Evolutionary conservation across 1,139 yeast genomes (phyloP).

Genomic region (Nadsonia commutata): DNA sequence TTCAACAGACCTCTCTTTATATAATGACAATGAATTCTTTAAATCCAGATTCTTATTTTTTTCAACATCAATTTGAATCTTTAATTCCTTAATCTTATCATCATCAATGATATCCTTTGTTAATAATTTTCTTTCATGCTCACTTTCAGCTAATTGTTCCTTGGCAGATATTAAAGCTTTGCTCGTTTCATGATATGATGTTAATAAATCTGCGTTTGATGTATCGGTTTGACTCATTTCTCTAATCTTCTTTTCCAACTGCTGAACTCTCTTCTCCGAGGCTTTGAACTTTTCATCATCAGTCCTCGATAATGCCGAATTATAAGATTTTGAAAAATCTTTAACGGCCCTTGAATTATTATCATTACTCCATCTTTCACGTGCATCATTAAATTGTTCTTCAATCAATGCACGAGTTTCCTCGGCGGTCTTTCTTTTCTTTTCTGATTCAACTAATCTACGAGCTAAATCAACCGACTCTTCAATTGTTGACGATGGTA

Average conservation of each 20-base stretch:
- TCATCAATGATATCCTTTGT: constrained; percentile 18
- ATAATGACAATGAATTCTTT: constrained; percentile 40
- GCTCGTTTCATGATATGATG: constrained; percentile 42
- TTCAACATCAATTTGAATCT: constrained; percentile 40
- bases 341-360: constrained; percentile 16
- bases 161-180: constrained; percentile 35
- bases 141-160: constrained; percentile 30
- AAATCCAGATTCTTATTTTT: constrained; percentile 39
- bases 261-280: constrained; percentile 12
- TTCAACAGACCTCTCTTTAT: constrained; percentile 61
- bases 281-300: constrained; percentile 12
- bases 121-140: constrained; percentile 30
- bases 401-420: constrained; percentile 17
- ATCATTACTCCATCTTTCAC: constrained; percentile 16
- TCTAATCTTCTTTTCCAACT: constrained; percentile 13
- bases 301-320: constrained; percentile 2
- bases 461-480: constrained; percentile 18
- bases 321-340: constrained; percentile 4
- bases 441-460: constrained; percentile 17
- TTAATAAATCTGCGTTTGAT: constrained; percentile 32
- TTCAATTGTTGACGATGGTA: constrained; percentile 10
- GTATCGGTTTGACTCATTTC: constrained; percentile 10
- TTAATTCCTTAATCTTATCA: constrained; percentile 11
- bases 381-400: constrained; percentile 19
- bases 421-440: constrained; percentile 17